Evolutionary conservation across 1,139 yeast species (phyloP).

Genomic region (Yamadazyma siamensis): DNA sequence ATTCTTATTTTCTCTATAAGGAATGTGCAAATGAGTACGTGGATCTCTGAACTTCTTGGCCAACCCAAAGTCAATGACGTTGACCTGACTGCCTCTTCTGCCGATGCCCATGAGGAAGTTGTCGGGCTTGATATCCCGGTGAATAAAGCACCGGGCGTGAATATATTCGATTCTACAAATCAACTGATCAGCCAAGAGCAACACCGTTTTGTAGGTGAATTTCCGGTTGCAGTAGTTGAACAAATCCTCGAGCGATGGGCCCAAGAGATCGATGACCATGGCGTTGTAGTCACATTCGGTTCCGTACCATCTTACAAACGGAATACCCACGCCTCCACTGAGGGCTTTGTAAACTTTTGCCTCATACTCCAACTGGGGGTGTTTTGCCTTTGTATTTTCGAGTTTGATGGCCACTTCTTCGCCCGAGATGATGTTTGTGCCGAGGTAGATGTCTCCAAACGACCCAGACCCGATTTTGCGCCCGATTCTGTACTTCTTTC

Average conservation of each 20-base stretch:
- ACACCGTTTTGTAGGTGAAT: constrained; percentile 89
- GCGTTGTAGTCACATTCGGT: constrained; percentile 96
- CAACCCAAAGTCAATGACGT: constrained; percentile 94
- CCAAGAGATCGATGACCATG: constrained; percentile 92
- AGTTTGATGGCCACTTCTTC: constrained; percentile 97
- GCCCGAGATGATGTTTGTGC: constrained; percentile 90
- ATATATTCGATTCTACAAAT: constrained; percentile 92
- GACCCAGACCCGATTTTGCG: constrained; percentile 97
- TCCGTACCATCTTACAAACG: constrained; percentile 96
- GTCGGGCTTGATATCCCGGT: constrained; percentile 91
- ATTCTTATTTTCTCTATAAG: constrained; percentile 93
- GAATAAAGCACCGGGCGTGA: constrained; percentile 93
- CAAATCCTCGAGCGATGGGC: constrained; percentile 92
- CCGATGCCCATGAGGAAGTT: constrained; percentile 97
- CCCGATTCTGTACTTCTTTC: constrained; percentile 92
- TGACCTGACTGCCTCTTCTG: constrained; percentile 90
- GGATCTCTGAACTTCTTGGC: constrained; percentile 97
- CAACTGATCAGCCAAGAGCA: constrained; percentile 90
- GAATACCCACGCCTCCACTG: constrained; percentile 97
- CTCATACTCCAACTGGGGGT: constrained; percentile 95
- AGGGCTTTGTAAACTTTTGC: constrained; percentile 92
- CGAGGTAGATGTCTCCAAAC: constrained; percentile 93
- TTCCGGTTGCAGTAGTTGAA: constrained; percentile 94
- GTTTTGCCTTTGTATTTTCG: constrained; percentile 86
- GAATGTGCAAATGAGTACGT: constrained; percentile 91